Conservation (phyloP, 352 stramenopile genomes). For the Thalassiosira exigua region DNA sequence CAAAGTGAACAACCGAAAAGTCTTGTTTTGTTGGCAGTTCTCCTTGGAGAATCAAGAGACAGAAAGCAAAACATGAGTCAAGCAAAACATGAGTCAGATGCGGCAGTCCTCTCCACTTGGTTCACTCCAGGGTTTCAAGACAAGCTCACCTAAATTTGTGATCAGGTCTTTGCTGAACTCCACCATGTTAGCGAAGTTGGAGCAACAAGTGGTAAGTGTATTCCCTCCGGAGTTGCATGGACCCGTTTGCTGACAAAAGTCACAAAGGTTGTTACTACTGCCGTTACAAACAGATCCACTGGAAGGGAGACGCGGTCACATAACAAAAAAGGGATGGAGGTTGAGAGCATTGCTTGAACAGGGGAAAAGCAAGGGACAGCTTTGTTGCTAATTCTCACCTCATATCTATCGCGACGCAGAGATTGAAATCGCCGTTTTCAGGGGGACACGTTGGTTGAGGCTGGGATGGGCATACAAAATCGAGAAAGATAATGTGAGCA, state of each 20-base stretch:
- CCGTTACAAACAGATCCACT: conserved; percentile 27
- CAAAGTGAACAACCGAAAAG: conserved; percentile 31
- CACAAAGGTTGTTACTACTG: neutral
- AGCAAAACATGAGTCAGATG: no score
- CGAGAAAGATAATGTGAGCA: neutral
- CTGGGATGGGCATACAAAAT: neutral
- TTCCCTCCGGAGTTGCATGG: conserved; percentile 28
- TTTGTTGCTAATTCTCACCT: no score
- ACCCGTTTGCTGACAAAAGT: neutral
- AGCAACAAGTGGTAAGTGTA: conserved; percentile 18
- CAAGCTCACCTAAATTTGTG: conserved; percentile 21
- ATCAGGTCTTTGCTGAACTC: conserved; percentile 28
- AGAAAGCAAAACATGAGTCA: no score
- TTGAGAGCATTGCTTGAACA: no score
- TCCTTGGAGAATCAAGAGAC: no score
- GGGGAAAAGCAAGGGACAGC: no score
- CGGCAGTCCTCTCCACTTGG: no score
- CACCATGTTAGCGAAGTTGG: conserved; percentile 33
- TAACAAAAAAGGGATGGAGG: no score
- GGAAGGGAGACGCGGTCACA: no score
- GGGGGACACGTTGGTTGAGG: conserved; percentile 20
- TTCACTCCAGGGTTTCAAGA: no score
- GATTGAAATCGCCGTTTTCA: conserved; percentile 35
- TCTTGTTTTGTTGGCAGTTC: conserved; percentile 23
- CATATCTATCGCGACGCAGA: conserved; percentile 43